Evolutionary conservation across 306 rosid species (phyloP).

Genomic region (Corylus avellana): DNA sequence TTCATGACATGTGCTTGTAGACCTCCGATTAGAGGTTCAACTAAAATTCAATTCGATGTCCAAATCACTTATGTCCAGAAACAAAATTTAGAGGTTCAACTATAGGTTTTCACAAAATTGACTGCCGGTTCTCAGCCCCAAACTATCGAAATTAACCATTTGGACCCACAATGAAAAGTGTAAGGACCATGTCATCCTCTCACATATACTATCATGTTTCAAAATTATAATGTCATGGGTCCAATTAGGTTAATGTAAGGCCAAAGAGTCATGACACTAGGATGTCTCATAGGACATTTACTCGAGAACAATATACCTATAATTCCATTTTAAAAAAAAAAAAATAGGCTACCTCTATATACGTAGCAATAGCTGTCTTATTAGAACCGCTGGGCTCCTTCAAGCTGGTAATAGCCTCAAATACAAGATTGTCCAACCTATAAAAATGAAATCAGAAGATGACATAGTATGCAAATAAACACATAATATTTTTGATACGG

Average conservation of each 20-base stretch:
- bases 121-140: neutral
- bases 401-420: conserved; percentile 77
- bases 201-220: neutral
- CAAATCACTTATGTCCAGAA: neutral
- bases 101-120: neutral
- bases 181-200: neutral
- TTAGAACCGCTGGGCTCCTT: conserved; percentile 87
- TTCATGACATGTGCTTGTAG: neutral
- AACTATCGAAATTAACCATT: conserved; percentile 1
- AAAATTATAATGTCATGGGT: neutral
- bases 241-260: neutral
- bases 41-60: neutral
- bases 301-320: conserved; percentile 11
- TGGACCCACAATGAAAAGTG: conserved; percentile 2
- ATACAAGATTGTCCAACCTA: conserved; percentile 85
- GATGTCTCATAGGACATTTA: neutral
- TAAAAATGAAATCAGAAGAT: conserved; percentile 24
- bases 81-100: neutral
- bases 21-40: neutral
- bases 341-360: conserved; percentile 69
- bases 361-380: conserved; percentile 78
- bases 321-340: conserved; percentile 7
- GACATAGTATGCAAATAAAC: conserved; percentile 18
- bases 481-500: neutral
- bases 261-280: conserved; percentile 8